Percentiles rank a stretch among this genome's conserved stretches.
These are phyloP conservation scores for Auriculariales sp. DNA, from an alignment of 768 basidiomycete species.

Conservation along the genomic window DNA sequence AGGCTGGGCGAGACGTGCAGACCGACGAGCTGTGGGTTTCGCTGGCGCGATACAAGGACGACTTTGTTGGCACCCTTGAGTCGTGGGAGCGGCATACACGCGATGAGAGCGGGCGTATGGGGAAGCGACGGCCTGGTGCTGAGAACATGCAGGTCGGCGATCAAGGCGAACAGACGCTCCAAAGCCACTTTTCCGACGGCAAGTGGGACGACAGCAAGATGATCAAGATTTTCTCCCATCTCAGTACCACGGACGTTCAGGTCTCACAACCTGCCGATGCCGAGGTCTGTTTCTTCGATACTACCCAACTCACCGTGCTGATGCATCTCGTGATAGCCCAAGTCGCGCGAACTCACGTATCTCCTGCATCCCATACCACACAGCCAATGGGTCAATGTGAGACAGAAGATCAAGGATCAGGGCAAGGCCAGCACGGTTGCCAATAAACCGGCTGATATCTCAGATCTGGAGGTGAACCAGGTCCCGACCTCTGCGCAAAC, in stretches of 20 bases:
- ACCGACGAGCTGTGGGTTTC: slow-evolving; percentile 38
- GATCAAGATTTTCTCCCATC: slow-evolving; percentile 24
- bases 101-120: slow-evolving; percentile 21
- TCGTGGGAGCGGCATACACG: slow-evolving; percentile 44
- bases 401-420: slow-evolving; percentile 16
- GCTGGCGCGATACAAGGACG: slow-evolving; percentile 68
- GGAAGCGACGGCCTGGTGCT: slow-evolving; percentile 19
- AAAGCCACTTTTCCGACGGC: slow-evolving; percentile 32
- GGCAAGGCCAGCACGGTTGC: slow-evolving; percentile 31
- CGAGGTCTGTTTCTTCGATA: neutral
- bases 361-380: slow-evolving; percentile 8
- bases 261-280: neutral
- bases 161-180: slow-evolving; percentile 13
- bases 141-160: slow-evolving; percentile 22
- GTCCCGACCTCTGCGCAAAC: slow-evolving; percentile 11
- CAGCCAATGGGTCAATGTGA: slow-evolving; percentile 8
- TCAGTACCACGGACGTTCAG: neutral
- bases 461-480: slow-evolving; percentile 4
- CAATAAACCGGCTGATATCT: slow-evolving; percentile 22
- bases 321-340: neutral
- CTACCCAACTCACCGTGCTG: too few relatives aligned
- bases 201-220: slow-evolving; percentile 67
- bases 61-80: slow-evolving; percentile 47
- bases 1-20: slow-evolving; percentile 10
- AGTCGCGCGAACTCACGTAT: slow-evolving; percentile 7